These are phyloP conservation scores for Phytophthora ramorum DNA, from an alignment of 352 stramenopile genomes.

Conservation along the genomic window DNA sequence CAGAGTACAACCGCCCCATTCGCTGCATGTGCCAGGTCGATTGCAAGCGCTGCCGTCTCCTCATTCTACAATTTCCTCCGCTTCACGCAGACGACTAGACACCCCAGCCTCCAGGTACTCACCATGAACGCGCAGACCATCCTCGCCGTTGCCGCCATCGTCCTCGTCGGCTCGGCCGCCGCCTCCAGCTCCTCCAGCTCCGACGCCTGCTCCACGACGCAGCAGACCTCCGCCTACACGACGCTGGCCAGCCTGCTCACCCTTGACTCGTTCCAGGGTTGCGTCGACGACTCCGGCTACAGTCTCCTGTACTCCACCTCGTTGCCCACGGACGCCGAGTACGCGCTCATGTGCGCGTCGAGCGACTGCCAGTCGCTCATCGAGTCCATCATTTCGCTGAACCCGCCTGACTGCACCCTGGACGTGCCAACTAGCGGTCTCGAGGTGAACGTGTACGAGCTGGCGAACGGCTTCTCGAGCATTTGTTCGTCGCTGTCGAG, in stretches of 20 bases:
- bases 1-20: neutral
- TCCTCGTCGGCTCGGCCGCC: conserved; percentile 24
- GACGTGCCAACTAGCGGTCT: conserved; percentile 35
- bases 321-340: conserved; percentile 33
- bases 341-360: conserved; percentile 37
- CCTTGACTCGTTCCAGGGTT: conserved; percentile 32
- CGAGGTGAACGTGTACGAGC: conserved; percentile 30
- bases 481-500: conserved; percentile 22
- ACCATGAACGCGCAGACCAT: conserved; percentile 37
- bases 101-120: conserved; percentile 10
- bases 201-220: conserved; percentile 8
- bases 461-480: conserved; percentile 25
- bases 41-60: neutral
- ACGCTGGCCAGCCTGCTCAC: conserved; percentile 35
- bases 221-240: conserved; percentile 40
- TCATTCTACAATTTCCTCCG: conserved; percentile 36
- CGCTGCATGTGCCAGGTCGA: neutral
- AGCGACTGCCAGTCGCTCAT: conserved; percentile 32
- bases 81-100: neutral
- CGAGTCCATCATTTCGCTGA: conserved; percentile 23
- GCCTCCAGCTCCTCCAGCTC: conserved; percentile 9
- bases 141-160: conserved; percentile 22
- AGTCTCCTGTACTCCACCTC: conserved; percentile 35
- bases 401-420: conserved; percentile 35
- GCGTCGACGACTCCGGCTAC: conserved; percentile 39